Conservation (phyloP, 78 protist genomes). For the Dictyostelium citrinum region DNA sequence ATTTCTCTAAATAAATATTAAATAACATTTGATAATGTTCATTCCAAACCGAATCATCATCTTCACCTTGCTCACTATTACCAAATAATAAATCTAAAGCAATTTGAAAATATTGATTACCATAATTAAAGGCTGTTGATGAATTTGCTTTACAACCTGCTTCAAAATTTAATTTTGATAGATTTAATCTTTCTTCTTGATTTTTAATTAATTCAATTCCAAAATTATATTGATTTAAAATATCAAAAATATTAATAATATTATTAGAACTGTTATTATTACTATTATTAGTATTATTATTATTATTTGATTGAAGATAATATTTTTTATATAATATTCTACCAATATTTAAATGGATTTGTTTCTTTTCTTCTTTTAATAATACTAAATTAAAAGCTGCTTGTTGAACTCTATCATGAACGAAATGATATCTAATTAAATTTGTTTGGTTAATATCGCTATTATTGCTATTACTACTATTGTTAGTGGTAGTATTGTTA, state of each 20-base stretch:
- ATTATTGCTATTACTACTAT: neutral
- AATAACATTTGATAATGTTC: constrained; percentile 35
- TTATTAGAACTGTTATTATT: neutral
- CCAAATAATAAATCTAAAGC: constrained; percentile 1
- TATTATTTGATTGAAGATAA: neutral
- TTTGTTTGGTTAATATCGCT: neutral
- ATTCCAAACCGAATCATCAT: neutral
- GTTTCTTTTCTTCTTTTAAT: constrained; percentile 16
- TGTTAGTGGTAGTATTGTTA: neutral
- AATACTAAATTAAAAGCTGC: constrained; percentile 48
- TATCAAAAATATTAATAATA: constrained; percentile 3
- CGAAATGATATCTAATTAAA: constrained; percentile 18
- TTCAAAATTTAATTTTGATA: constrained; percentile 14
- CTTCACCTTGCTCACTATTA: neutral
- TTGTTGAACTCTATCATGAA: constrained; percentile 58
- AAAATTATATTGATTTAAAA: constrained; percentile 56
- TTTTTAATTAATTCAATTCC: constrained; percentile 36
- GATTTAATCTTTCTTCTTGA: neutral
- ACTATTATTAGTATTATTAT: neutral
- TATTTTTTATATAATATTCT: constrained; percentile 7
- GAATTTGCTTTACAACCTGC: constrained; percentile 36
- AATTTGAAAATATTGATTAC: constrained; percentile 29
- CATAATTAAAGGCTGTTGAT: constrained; percentile 36
- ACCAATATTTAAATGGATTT: constrained; percentile 62
- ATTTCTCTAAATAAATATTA: constrained; percentile 24